Base-by-base conservation (phyloP, 257 asterid species). In the Cruciata laevipes region DNA sequence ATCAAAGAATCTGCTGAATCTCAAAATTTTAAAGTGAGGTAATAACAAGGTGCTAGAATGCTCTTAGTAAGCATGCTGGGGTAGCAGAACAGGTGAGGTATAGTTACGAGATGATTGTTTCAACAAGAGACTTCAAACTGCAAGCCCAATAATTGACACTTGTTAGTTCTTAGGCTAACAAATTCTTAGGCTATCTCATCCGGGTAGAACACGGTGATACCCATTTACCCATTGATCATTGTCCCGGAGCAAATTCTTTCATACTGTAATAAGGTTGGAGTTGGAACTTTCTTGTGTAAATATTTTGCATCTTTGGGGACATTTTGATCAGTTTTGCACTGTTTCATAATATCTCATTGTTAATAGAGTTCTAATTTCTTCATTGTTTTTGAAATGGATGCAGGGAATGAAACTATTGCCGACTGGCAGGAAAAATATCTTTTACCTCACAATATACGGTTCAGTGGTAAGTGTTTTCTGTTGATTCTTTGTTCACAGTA, bases 351-450 rank as follows among this genome's bases (percentile, higher is more conserved):
- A 5, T 33, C 44, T 25, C 23, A 42, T 30, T 58, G 59, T n/a
- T 49, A 33, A n/a, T 64, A n/a, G 18, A 47, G n/a, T 53, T 64
- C 44, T 57, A 49, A 56, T 47, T 60, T 52, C 11, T 24, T 35
- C 32, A 68, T 13, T 53, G 66, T 72, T 74, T 69, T 58, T 69
- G 61, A 58, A 69, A 30, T 73, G 44, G 82, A 47, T 42, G 38
- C 89, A 91, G 97, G 98, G 90, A 61, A 91, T 89, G 98, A 91
- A 91, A 73, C 77, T 91, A 75, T 78, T 91, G 77, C 98, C 97
- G 35, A 80, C 95, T 64, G 96, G 90, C 70, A 81, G 96, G 78
- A 91, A 86, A 80, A 91, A 64, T 75, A 87, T 89, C 59, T 84
- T 91, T 60, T 91, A 91, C 74, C 85, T 89, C 77, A 82, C 91